Base-by-base conservation (phyloP, 2,329 filamentous ascomycete genomes). In the Fusarium penzigii region DNA sequence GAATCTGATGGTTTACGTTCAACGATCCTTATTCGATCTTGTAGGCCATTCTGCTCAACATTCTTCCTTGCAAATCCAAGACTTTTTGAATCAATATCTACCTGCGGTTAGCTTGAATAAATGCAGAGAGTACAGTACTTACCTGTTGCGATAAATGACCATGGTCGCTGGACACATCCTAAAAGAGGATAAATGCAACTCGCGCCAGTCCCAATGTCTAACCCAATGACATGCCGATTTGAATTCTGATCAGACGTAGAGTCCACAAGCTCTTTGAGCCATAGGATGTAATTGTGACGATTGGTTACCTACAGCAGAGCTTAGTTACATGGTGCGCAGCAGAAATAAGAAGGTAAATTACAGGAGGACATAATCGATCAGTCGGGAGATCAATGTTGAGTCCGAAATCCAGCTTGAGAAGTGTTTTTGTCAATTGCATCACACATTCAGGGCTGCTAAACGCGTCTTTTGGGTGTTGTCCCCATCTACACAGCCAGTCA, bases 111-210 rank as follows among this genome's bases (percentile, higher is more conserved):
- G 40, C 14, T 44, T 2, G 14, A 36, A 6, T 3, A 6, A 40
- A 3, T 32, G 2, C 32, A 3, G 2, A 14, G 6, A 16, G 9
- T 7, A 11, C 14, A 9, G 2, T 13, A 13, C 32, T 56, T 17
- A 78, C 77, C 74, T 6, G 88, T 91, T 1, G 83, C 89, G 32
- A 86, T 69, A 58, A 92, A 92, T 2, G 73, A 78, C 92, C 92
- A 97, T 4, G 82, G 78, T 1, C 89, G 80, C 53, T 88, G 82
- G 0, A 78, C 71, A 61, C 88, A 90, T 17, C 86, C 90, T 1
- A 99, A 79, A 2, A 97, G 80, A 2, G 92, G 88, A 67, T 97
- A 99, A 62, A 99, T 96, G 63, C 88, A 88, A 61, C 90, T 95
- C 14, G 93, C 90, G 2, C 94, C 94, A 1, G 92, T 95, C 39